Evolutionary conservation across 208 protist species (phyloP), one percentile per base, ranked within the genome.

Genomic region (Sergeia podlipaevii): DNA sequence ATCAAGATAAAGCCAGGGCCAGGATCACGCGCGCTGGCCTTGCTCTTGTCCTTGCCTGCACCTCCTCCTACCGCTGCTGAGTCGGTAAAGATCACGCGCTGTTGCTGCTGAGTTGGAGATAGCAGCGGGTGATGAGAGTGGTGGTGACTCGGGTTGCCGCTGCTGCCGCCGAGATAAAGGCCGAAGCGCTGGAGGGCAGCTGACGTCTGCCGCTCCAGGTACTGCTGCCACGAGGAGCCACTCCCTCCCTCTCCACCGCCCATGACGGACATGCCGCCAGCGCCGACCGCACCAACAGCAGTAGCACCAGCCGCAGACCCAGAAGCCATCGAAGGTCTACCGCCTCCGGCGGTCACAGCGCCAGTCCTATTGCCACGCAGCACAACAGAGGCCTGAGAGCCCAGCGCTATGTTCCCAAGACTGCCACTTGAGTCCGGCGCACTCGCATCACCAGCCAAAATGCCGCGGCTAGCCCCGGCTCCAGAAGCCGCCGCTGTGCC

Each of bases 191-290:
- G 52, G 43, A 72, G 52, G 17, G 70, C 53, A 26, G 49, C 42
- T 18, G 34, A 58, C 26, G 78, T 54, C 39, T 69, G 75, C 32
- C 59, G 59, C 59, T 82, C 70, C 11, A 78, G 41, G 48, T 62
- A 76, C 27, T 34, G 42, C 7, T 47, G 48, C 73, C 60, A 74
- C 33, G 33, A 50, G 21, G 55, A 50, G 17, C 52, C 32, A 11
- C 58, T 45, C 8, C 52, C 52, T 7, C 37, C 49, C 33, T 39
- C 42, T 33, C 34, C 33, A 10, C 17, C n/a, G n/a, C n/a, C 34
- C 34, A 38, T 38, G 34, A 38, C n/a, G 34, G 13, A 38, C 34
- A 11, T 38, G 34, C 46, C 6, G 23, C 33, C 42, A 21, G 28
- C 20, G 41, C 41, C 13, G 34, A 0, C 27, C 51, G 36, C 20